Percentiles rank a stretch among this genome's conserved stretches.
phyloP scores from a whole-genome alignment of 352 stramenopile genomes.

The Pythium dissimile region DNA sequence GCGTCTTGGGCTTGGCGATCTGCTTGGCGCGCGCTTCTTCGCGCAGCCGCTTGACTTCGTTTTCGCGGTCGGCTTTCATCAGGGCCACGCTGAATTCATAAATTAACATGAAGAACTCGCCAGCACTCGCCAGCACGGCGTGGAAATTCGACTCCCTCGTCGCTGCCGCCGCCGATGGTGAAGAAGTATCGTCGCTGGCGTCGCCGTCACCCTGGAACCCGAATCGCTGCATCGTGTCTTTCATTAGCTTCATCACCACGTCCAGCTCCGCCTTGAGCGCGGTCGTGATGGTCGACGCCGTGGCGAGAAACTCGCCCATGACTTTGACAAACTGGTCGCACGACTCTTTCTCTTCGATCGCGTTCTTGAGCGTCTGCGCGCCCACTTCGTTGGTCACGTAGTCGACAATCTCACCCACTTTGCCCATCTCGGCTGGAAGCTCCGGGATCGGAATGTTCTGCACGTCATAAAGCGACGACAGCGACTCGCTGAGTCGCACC shows the following conservation, averaged over 20 bases:
- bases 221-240: constrained; percentile 62
- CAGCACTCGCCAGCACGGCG: constrained; percentile 35
- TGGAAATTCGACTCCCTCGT: constrained; percentile 7
- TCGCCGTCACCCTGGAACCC: constrained; percentile 37
- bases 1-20: constrained; percentile 31
- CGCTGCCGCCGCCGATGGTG: neutral
- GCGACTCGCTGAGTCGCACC: constrained; percentile 54
- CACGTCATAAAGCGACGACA: constrained; percentile 67
- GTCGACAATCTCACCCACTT: constrained; percentile 57
- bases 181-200: constrained; percentile 22
- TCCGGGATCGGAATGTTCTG: constrained; percentile 77
- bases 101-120: constrained; percentile 67
- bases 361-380: constrained; percentile 69
- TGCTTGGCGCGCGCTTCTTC: constrained; percentile 59
- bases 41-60: constrained; percentile 64
- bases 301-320: constrained; percentile 63
- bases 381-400: constrained; percentile 59
- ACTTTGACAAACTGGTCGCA: constrained; percentile 59
- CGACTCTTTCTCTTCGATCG: constrained; percentile 64
- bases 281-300: constrained; percentile 25
- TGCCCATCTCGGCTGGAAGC: constrained; percentile 64
- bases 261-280: constrained; percentile 50
- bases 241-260: constrained; percentile 38
- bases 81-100: constrained; percentile 82
- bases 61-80: constrained; percentile 71